These are phyloP conservation scores for Ascochyta lentis DNA, from an alignment of 2,329 filamentous ascomycete genomes.

Conservation along the genomic window DNA sequence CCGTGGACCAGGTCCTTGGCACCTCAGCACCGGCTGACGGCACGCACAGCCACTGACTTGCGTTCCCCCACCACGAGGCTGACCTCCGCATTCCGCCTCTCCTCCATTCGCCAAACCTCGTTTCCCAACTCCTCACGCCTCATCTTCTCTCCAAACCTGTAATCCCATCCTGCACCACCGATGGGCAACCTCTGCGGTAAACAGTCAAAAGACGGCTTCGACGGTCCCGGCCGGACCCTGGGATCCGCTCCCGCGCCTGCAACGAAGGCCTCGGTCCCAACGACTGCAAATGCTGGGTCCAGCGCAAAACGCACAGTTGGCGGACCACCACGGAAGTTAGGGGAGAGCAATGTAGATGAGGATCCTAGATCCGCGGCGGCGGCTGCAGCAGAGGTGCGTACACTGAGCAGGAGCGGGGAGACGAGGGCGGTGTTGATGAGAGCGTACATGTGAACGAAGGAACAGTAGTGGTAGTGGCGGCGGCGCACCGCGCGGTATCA, in stretches of 20 bases:
- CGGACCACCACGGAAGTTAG: constrained; percentile 66
- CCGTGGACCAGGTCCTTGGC: constrained; percentile 31
- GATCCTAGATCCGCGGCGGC: constrained; percentile 78
- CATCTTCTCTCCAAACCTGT: neutral
- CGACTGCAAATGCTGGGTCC: constrained; percentile 22
- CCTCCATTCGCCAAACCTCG: constrained; percentile 23
- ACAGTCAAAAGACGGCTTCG: constrained; percentile 65
- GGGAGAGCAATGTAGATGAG: constrained; percentile 53
- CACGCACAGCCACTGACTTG: constrained; percentile 14
- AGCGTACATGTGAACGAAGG: constrained; percentile 23
- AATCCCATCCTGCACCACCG: constrained; percentile 22
- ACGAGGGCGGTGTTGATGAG: constrained; percentile 19
- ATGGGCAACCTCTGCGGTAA: constrained; percentile 94
- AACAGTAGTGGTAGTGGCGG: neutral
- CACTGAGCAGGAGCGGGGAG: neutral
- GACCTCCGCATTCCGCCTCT: constrained; percentile 27
- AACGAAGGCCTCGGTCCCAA: constrained; percentile 50
- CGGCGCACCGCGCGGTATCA: neutral
- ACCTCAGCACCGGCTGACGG: constrained; percentile 17
- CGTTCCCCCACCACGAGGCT: constrained; percentile 29
- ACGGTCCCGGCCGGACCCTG: constrained; percentile 74
- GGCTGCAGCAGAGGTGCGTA: constrained; percentile 80
- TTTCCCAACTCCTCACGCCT: neutral
- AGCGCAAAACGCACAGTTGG: constrained; percentile 53
- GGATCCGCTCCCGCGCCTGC: constrained; percentile 61